Conservation (phyloP, 208 protist genomes). For the Wallacemonas sp. region DNA sequence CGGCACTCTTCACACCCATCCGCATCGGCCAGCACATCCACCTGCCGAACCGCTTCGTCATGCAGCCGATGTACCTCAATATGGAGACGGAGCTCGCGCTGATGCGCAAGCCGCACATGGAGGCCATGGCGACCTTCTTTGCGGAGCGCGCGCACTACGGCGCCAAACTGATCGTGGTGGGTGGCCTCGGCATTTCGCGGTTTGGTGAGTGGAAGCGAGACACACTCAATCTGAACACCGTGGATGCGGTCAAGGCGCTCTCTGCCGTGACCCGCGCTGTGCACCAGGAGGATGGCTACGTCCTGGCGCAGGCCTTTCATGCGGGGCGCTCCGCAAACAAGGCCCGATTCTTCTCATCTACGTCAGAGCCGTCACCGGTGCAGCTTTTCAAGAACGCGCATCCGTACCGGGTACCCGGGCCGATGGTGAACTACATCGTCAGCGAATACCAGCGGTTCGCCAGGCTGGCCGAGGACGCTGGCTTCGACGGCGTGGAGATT, state of each 20-base stretch:
- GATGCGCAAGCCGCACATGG: slow-evolving; percentile 67
- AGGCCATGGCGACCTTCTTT: slow-evolving; percentile 81
- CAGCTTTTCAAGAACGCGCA: slow-evolving; percentile 50
- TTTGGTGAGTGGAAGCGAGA: slow-evolving; percentile 81
- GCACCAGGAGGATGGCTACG: slow-evolving; percentile 82
- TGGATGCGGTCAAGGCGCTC: slow-evolving; percentile 72
- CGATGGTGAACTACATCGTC: slow-evolving; percentile 77
- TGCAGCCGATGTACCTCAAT: slow-evolving; percentile 90
- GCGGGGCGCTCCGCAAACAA: slow-evolving; percentile 80
- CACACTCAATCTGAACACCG: slow-evolving; percentile 71
- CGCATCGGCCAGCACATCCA: slow-evolving; percentile 40
- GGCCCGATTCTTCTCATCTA: slow-evolving; percentile 52
- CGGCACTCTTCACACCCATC: slow-evolving; percentile 65
- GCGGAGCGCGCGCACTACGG: slow-evolving; percentile 80
- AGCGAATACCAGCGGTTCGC: slow-evolving; percentile 87
- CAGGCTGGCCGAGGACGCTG: slow-evolving; percentile 88
- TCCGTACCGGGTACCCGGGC: slow-evolving; percentile 57
- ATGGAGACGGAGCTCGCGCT: slow-evolving; percentile 62
- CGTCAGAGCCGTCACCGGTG: slow-evolving; percentile 58
- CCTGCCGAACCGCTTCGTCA: slow-evolving; percentile 83
- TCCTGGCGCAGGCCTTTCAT: slow-evolving; percentile 94
- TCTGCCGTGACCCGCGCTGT: slow-evolving; percentile 83
- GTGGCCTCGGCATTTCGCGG: slow-evolving; percentile 83
- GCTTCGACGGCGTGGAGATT: slow-evolving; percentile 96
- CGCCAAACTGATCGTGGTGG: slow-evolving; percentile 88